Conservation (phyloP, 2,329 filamentous ascomycete species). For the Fusarium dlaminii region DNA sequence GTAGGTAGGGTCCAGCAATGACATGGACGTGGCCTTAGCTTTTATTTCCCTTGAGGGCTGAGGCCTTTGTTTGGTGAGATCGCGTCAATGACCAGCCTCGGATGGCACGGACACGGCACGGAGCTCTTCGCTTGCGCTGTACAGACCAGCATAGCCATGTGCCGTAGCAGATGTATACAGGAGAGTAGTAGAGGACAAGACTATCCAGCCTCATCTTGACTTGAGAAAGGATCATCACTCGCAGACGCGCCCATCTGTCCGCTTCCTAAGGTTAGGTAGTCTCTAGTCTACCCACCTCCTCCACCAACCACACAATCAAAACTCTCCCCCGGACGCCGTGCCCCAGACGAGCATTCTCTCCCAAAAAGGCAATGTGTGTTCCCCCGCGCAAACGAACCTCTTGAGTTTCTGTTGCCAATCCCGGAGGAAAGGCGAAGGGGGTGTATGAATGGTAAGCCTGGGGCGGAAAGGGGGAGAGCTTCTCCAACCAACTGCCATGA, state of each 20-base stretch:
- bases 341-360: constrained; percentile 21
- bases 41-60: constrained; percentile 4
- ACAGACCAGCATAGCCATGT: not conserved
- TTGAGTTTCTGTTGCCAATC: constrained; percentile 19
- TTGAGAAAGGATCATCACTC: constrained; percentile 9
- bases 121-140: not conserved
- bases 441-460: not conserved
- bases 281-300: constrained; percentile 27
- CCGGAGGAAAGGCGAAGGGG: constrained; percentile 35
- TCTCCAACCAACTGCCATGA: constrained; percentile 8
- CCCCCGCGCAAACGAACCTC: constrained; percentile 26
- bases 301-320: constrained; percentile 36
- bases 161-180: not conserved
- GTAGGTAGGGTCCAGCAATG: constrained; percentile 34
- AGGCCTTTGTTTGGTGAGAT: constrained; percentile 16
- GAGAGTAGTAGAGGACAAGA: not conserved
- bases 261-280: constrained; percentile 19
- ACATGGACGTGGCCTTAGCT: constrained; percentile 16
- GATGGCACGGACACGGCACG: constrained; percentile 13
- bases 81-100: constrained; percentile 19
- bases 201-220: not conserved
- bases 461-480: not conserved
- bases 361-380: constrained; percentile 28
- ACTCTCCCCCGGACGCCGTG: constrained; percentile 16
- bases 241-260: constrained; percentile 30